Evolutionary conservation across 1,284 basidiomycete genomes (phyloP), one percentile per base, ranked within the genome.

Genomic region (Sanghuangporus baumii): DNA sequence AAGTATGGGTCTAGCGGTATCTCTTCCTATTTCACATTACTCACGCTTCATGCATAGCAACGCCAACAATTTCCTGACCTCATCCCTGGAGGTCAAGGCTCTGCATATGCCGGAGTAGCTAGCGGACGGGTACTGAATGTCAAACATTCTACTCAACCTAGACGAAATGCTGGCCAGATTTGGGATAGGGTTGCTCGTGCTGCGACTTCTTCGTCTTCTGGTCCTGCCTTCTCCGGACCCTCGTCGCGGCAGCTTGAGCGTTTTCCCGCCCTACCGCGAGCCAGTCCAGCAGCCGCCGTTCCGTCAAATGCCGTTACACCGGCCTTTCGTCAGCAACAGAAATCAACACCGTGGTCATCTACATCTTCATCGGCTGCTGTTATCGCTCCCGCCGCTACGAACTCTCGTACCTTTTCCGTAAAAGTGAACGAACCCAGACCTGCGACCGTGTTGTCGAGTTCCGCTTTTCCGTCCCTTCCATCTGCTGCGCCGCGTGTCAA

Each of bases 131-230:
- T 95, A 31, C 79, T 96, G 61, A 93, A 89, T 68, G 90, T 88
- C 46, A 96, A 96, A 72, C 84, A 89, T 60, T 82, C 85, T 0
- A 89, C 89, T 0, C 78, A 83, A 0, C 78, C 85, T 0, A 51
- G 63, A 14, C 82, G 83, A 2, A 81, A 82, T 0, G 79, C 82
- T 16, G 73, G 78, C n/a, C 82, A 87, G 64, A 83, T 97, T 0
- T 94, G 85, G 88, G 93, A 93, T 67, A 87, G 93, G 26, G 94
- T 97, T 46, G 94, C 93, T 20, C 85, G 85, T 60, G 94, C 93
- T 0, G 94, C 93, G 1, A 79, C 81, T 3, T 83, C 86, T 0
- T 78, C 81, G 5, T 62, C 72, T n/a, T 66, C 75, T 12, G 69
- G 81, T 0, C 76, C 80, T 14, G 68, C 74, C 0, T 70, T 76